Evolutionary conservation across 1,139 yeast genomes (phyloP).

Genomic region (Pneumocystis wakefieldiae): DNA sequence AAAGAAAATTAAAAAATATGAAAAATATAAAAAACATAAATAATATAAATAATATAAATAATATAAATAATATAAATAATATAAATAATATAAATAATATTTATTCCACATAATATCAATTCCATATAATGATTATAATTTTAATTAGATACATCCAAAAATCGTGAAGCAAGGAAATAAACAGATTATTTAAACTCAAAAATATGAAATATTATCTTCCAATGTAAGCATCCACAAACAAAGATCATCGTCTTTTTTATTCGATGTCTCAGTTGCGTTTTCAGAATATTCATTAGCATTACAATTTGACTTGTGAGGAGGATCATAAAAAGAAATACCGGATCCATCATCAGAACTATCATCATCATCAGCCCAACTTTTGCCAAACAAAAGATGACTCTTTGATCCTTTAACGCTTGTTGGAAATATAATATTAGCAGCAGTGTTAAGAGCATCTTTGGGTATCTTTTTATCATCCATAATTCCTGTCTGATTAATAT

Average conservation of each 20-base stretch:
- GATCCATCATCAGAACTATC: conserved; percentile 11
- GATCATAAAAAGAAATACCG: not conserved
- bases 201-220: not conserved
- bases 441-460: conserved; percentile 8
- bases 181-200: not conserved
- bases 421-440: conserved; percentile 12
- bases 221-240: not conserved
- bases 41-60: too few relatives aligned
- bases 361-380: conserved; percentile 25
- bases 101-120: not conserved
- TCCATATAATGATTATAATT: not conserved
- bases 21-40: too few relatives aligned
- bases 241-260: not conserved
- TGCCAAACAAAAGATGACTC: conserved; percentile 21
- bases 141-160: not conserved
- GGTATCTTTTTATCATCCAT: not conserved
- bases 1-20: too few relatives aligned
- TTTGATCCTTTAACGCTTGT: conserved; percentile 10
- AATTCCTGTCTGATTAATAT: not conserved
- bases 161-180: not conserved
- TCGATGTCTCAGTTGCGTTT: not conserved
- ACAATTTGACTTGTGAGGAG: not conserved
- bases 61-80: too few relatives aligned
- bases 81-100: not conserved
- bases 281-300: not conserved